phyloP scores from a whole-genome alignment of 495 filamentous ascomycete species.

The Neurospora discreta region DNA sequence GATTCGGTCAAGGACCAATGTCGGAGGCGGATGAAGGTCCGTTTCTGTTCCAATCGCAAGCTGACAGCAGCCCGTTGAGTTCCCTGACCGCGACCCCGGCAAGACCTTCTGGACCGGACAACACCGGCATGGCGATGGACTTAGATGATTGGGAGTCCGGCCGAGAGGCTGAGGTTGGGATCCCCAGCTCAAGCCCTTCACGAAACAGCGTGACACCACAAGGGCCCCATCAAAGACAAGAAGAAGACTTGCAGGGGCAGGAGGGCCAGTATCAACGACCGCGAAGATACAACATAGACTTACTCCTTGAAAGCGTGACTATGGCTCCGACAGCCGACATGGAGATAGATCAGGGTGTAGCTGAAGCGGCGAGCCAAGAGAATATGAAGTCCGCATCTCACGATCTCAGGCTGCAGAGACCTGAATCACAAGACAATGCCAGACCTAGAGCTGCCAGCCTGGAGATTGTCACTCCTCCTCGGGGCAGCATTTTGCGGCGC shows the following conservation, averaged over 20 bases:
- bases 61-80: background rate
- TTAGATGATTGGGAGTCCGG: background rate
- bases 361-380: background rate
- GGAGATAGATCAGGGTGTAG: background rate
- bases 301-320: background rate
- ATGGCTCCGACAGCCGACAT: background rate
- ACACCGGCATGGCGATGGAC: background rate
- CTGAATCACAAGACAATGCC: background rate
- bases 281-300: background rate
- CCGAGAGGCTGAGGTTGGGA: background rate
- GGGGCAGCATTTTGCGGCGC: background rate
- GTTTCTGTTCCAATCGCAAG: background rate
- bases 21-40: background rate
- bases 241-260: background rate
- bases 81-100: background rate
- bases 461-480: background rate
- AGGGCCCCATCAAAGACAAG: background rate
- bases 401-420: background rate
- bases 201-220: background rate
- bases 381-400: background rate
- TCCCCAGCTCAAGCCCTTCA: background rate
- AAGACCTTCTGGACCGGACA: background rate
- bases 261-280: background rate
- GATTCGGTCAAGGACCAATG: background rate
- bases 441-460: background rate